Conservation (phyloP, 176 grass and related monocot genomes). For the Neostapfia colusana region DNA sequence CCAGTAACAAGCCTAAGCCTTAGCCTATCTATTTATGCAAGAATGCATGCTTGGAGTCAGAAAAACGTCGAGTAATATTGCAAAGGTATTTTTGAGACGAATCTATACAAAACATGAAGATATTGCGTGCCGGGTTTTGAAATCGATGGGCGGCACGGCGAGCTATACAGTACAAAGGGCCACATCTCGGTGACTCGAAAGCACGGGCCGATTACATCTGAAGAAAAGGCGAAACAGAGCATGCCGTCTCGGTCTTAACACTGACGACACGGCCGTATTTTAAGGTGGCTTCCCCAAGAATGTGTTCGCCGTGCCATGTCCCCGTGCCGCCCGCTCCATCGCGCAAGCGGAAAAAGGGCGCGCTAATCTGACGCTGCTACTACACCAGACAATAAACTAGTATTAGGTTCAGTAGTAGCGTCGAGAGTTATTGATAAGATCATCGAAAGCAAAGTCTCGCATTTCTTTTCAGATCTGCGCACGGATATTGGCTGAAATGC, state of each 20-base stretch:
- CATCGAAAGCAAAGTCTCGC: conserved; percentile 34
- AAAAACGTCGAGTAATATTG: neutral
- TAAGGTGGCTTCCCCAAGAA: conserved; percentile 45
- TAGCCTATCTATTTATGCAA: neutral
- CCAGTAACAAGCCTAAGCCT: neutral
- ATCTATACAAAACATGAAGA: neutral
- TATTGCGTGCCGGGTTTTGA: neutral
- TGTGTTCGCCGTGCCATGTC: conserved; percentile 35
- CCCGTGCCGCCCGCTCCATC: neutral
- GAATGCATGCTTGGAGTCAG: neutral
- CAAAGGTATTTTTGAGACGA: neutral
- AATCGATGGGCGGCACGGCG: neutral
- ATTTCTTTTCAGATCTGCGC: conserved; percentile 22
- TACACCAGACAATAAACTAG: conserved; percentile 38
- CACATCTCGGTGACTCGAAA: neutral
- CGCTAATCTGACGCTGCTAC: conserved; percentile 6
- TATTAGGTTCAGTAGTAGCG: conserved; percentile 5
- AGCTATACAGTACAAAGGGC: neutral
- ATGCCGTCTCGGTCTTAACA: conserved; percentile 33
- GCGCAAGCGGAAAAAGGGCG: conserved; percentile 6
- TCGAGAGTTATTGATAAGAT: conserved; percentile 16
- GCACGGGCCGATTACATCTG: conserved; percentile 23
- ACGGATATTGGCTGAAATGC: conserved; percentile 17
- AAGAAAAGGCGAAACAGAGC: conserved; percentile 30
- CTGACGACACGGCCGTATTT: conserved; percentile 41